Base-by-base conservation (phyloP, 1,139 yeast genomes). In the Suhomyces terraborum region DNA sequence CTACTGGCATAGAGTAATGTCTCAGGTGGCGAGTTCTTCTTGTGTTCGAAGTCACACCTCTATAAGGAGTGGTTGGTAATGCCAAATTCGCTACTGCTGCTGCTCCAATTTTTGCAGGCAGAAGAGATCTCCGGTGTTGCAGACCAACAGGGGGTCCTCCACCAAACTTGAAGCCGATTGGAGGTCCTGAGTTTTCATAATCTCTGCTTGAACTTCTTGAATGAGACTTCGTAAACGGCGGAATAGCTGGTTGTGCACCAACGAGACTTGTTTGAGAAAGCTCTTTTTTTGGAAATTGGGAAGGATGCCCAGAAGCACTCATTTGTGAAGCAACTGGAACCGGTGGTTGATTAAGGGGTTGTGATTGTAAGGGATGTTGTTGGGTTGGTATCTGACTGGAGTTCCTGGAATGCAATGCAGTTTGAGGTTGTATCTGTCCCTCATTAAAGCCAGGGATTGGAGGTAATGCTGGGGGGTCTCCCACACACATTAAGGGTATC, bases 31-130 rank as follows among this genome's bases (percentile, higher is more conserved):
- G 35, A 51, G 19, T 64, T 56, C 6, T 58, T 33, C 20, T 58
- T 50, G 58, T 48, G 23, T 52, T 47, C 10, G 48, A 43, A 14
- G 40, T 40, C 17, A 38, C 12, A n/a, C 28, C 34, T 18, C 43
- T 51, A 47, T 62, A 68, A 3, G 65, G 62, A 1, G 64, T 52
- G 6, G 65, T 61, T 13, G 74, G 74, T 4, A 66, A 57, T 1
- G 67, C 55, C 33, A 80, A 59, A 34, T 75, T 75, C 2, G 88
- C 84, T 1, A 83, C 86, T 0, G 88, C 88, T 18, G 76, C 79
- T 1, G 88, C 88, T 1, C 89, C 89, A 8, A 82, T 70, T 52
- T 81, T 80, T 0, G 88, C 86, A 0, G 91, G 91, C 2, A 88
- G 83, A 20, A 75, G 59, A 24, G 80, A 77, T 47, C 82, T 66